A percentile compares a stretch with the other conserved stretches of the same genome.
phyloP scores from a whole-genome alignment of 768 basidiomycete genomes.

The Rhodotorula toruloides region DNA sequence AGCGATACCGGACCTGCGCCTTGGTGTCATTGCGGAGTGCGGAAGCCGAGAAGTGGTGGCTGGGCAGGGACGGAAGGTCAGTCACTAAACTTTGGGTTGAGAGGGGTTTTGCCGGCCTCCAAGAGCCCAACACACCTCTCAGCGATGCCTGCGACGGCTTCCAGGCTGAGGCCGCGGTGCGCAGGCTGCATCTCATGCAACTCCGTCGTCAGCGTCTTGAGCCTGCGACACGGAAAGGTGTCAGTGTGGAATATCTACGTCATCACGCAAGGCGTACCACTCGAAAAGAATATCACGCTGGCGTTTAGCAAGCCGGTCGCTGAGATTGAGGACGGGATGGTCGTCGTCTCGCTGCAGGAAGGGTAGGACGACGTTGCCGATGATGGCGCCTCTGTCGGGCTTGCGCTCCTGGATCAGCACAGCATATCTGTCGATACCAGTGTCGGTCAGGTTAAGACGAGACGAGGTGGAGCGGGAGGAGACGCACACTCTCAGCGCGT shows the following conservation, averaged over 20 bases:
- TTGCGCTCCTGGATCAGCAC: conserved; percentile 35
- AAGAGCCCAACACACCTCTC: conserved; percentile 45
- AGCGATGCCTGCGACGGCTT: conserved; percentile 47
- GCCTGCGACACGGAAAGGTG: background rate
- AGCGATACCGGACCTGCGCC: conserved; percentile 44
- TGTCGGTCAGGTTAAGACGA: background rate
- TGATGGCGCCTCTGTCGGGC: conserved; percentile 44
- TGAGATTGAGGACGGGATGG: conserved; percentile 38
- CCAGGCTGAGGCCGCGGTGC: conserved; percentile 50
- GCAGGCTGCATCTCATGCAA: conserved; percentile 48
- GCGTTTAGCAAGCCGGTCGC: conserved; percentile 33
- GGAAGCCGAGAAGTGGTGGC: conserved; percentile 45
- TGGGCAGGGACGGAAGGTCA: conserved; percentile 33
- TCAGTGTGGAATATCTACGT: background rate
- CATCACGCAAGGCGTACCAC: conserved; percentile 42
- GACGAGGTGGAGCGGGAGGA: background rate
- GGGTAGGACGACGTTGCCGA: conserved; percentile 45
- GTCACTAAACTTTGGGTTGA: no score
- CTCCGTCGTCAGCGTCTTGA: conserved; percentile 38
- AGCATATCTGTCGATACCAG: conserved; percentile 32
- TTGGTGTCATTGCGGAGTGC: conserved; percentile 41
- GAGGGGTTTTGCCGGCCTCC: no score
- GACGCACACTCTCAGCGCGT: background rate
- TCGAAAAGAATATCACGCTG: conserved; percentile 46
- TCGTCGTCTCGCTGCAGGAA: conserved; percentile 46